Evolutionary conservation across 495 filamentous ascomycete genomes (phyloP).

Genomic region (Podospora australis): DNA sequence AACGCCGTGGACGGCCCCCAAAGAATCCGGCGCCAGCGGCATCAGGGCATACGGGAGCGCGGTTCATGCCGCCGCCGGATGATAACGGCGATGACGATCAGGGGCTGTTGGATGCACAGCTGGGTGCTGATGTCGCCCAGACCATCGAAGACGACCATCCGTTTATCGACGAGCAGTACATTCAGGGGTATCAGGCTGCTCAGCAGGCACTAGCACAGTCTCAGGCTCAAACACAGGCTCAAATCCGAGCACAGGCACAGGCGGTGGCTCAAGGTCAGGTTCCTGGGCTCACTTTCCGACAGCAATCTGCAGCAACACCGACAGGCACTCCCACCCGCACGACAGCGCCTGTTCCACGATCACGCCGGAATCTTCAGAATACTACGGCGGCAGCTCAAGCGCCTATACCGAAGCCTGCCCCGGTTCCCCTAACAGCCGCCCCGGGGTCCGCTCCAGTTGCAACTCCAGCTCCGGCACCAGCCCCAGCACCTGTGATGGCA

Average conservation of each 20-base stretch:
- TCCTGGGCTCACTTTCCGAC: no score
- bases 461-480: background rate
- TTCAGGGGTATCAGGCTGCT: conserved; percentile 4
- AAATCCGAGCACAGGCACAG: conserved; percentile 8
- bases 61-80: conserved; percentile 10
- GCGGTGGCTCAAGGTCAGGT: no score
- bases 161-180: conserved; percentile 8
- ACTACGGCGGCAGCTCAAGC: no score
- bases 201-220: conserved; percentile 2
- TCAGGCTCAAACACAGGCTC: background rate
- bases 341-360: no score
- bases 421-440: no score
- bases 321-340: no score
- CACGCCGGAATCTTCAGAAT: no score
- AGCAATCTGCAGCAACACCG: no score
- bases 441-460: no score
- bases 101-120: conserved; percentile 9
- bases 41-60: conserved; percentile 10
- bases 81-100: conserved; percentile 3
- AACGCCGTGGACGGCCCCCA: conserved; percentile 4
- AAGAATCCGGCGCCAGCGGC: background rate
- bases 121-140: conserved; percentile 1
- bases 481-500: conserved; percentile 9
- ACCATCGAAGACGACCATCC: conserved; percentile 1
- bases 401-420: no score